Conservation (phyloP, 2,329 filamentous ascomycete species). For the Xylaria polymorpha region DNA sequence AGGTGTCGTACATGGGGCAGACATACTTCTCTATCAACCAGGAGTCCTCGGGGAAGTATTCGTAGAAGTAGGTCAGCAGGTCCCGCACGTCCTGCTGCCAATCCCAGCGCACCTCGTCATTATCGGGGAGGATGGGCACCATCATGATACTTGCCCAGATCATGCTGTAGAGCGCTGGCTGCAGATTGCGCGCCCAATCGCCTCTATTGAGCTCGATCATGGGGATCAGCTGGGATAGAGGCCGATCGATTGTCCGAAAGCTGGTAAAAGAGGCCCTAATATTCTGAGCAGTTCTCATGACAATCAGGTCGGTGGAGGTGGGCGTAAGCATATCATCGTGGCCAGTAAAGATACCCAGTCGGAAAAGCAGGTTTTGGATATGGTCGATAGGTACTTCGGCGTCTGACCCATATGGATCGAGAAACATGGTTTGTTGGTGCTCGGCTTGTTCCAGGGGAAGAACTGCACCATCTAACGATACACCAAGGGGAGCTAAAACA, state of each 20-base stretch:
- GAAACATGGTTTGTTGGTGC: constrained; percentile 72
- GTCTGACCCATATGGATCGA: constrained; percentile 82
- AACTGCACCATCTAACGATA: constrained; percentile 67
- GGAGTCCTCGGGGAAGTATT: constrained; percentile 76
- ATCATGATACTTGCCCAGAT: constrained; percentile 77
- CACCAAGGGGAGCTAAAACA: constrained; percentile 70
- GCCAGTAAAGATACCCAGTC: constrained; percentile 57
- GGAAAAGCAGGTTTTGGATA: constrained; percentile 69
- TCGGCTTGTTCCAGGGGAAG: constrained; percentile 55
- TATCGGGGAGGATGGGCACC: constrained; percentile 55
- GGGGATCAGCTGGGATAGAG: constrained; percentile 53
- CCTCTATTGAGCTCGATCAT: constrained; percentile 55
- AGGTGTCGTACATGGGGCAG: constrained; percentile 68
- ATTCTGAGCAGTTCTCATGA: constrained; percentile 81
- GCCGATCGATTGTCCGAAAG: constrained; percentile 53
- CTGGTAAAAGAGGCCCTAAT: constrained; percentile 78
- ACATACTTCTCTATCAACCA: constrained; percentile 77
- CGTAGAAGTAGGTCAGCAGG: constrained; percentile 72
- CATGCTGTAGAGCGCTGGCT: constrained; percentile 74
- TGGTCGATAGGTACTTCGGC: constrained; percentile 71
- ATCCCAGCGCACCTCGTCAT: constrained; percentile 56
- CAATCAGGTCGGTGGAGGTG: constrained; percentile 73
- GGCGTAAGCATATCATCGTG: constrained; percentile 69
- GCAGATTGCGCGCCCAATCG: constrained; percentile 66
- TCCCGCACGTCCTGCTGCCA: constrained; percentile 72